phyloP scores from a whole-genome alignment of 176 grass and related monocot genomes.

The Poa annua region DNA sequence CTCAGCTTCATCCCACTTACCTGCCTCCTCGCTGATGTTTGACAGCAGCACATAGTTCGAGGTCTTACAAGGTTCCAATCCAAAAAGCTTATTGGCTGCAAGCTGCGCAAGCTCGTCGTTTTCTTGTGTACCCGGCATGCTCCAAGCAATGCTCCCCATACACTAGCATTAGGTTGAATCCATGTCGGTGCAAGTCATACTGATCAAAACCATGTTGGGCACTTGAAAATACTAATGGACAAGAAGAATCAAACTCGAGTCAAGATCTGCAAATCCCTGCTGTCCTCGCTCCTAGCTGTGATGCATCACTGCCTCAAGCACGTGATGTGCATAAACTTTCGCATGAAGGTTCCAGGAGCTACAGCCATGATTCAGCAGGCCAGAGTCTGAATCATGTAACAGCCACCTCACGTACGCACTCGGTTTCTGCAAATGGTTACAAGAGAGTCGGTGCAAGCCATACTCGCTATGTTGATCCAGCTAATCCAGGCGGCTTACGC shows the following conservation, averaged over 20 bases:
- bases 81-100: too few species aligned
- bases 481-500: conserved; percentile 53
- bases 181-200: too few species aligned
- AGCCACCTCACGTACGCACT: too few species aligned
- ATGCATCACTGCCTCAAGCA: background rate
- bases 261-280: background rate
- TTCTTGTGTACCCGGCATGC: too few species aligned
- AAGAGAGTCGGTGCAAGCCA: conserved; percentile 19
- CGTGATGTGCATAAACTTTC: background rate
- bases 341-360: background rate
- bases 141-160: too few species aligned
- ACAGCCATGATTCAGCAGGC: conserved; percentile 12
- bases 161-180: too few species aligned
- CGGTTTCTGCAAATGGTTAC: background rate
- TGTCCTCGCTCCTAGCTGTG: background rate
- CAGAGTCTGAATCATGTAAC: background rate
- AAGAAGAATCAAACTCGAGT: background rate
- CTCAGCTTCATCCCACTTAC: too few species aligned
- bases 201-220: too few species aligned
- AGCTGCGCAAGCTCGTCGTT: too few species aligned
- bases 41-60: too few species aligned
- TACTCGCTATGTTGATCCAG: conserved; percentile 50
- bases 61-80: too few species aligned
- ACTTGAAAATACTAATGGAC: background rate
- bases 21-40: too few species aligned